Evolutionary conservation across 345 rosid species (phyloP).

Genomic region (Gynandropsis gynandra): DNA sequence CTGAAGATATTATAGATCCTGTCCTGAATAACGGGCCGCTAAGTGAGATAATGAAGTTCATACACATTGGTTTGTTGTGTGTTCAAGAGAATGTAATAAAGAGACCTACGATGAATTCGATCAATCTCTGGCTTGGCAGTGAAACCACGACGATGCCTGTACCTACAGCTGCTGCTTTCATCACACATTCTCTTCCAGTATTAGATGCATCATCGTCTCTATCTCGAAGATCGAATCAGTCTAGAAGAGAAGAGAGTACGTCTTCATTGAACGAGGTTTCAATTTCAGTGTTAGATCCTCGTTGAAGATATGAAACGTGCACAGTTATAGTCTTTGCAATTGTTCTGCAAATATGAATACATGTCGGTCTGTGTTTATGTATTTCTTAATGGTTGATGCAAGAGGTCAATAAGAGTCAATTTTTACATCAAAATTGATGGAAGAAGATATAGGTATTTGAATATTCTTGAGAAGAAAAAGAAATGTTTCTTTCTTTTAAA

Average conservation of each 20-base stretch:
- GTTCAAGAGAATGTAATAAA: constrained; percentile 37
- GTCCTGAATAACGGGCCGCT: constrained; percentile 18
- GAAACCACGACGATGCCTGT: constrained; percentile 24
- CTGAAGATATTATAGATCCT: constrained; percentile 38
- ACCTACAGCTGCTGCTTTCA: constrained; percentile 40
- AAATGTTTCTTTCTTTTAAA: too few relatives aligned
- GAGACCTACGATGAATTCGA: constrained; percentile 41
- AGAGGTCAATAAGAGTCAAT: too few relatives aligned
- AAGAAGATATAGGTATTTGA: too few relatives aligned
- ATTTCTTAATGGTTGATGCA: too few relatives aligned
- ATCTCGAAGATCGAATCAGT: constrained; percentile 11
- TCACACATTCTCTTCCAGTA: constrained; percentile 9
- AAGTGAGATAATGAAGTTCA: constrained; percentile 39
- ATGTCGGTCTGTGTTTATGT: too few relatives aligned
- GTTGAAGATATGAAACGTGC: too few relatives aligned
- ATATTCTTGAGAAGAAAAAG: too few relatives aligned
- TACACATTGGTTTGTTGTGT: constrained; percentile 44
- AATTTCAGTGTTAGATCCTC: constrained; percentile 33
- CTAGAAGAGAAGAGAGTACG: constrained; percentile 10
- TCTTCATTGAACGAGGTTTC: constrained; percentile 34
- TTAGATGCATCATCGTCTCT: not conserved
- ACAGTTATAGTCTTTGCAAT: too few relatives aligned
- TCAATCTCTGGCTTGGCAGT: constrained; percentile 42
- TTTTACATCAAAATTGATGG: too few relatives aligned
- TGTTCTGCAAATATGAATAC: too few relatives aligned